Percentiles rank a stretch among this genome's conserved stretches.
These are phyloP conservation scores for Boletus holoroseus DNA, from an alignment of 1,284 basidiomycete species.

Conservation along the genomic window DNA sequence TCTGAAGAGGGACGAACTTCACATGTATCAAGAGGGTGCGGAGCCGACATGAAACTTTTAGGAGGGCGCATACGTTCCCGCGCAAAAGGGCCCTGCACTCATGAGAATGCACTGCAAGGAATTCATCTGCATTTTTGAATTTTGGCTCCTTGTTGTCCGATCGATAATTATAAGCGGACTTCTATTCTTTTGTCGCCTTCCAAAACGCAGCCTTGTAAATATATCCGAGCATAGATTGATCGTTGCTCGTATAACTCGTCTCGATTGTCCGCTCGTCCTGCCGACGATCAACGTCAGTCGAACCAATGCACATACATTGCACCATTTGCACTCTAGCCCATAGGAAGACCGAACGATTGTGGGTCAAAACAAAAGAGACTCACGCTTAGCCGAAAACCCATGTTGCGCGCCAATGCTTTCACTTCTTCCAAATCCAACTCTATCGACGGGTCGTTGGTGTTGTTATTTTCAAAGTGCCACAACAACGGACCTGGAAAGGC, in stretches of 20 bases:
- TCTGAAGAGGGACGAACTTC: not conserved
- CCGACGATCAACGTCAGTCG: not conserved
- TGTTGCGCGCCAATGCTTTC: conserved; percentile 62
- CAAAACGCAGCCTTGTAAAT: conserved; percentile 82
- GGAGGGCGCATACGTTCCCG: not conserved
- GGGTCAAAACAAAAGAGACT: conserved; percentile 24
- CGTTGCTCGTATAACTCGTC: conserved; percentile 85
- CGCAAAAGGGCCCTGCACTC: not conserved
- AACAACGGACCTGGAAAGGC: conserved; percentile 68
- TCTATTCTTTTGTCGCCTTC: conserved; percentile 63
- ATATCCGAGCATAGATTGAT: conserved; percentile 82
- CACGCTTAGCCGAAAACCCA: conserved; percentile 84
- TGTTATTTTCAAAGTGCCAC: conserved; percentile 95
- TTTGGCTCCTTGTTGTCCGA: not conserved
- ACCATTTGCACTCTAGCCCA: not conserved
- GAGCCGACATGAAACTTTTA: not conserved
- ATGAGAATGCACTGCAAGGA: not conserved
- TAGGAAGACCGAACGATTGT: too few species aligned
- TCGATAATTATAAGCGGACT: not conserved
- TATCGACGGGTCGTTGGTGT: conserved; percentile 72
- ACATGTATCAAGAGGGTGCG: not conserved
- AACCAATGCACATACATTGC: not conserved
- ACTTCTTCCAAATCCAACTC: conserved; percentile 90
- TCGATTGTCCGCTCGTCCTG: conserved; percentile 67
- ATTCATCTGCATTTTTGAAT: not conserved